Evolutionary conservation across 306 rosid genomes (phyloP).

Genomic region (Ormosia semicastrata): DNA sequence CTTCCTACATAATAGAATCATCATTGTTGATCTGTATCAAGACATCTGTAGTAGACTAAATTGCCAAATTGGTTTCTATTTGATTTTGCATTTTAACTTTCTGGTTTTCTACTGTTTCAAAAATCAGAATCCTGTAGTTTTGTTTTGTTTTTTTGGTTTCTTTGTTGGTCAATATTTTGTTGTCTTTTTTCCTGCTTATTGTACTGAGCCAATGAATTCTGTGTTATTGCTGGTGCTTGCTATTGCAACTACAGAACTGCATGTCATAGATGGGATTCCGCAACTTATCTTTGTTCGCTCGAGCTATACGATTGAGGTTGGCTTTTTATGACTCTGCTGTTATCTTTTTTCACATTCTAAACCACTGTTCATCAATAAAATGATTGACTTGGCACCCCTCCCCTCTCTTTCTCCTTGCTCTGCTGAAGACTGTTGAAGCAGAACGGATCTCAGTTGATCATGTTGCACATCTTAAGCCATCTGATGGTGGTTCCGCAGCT

Average conservation of each 20-base stretch:
- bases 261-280: conserved; percentile 91
- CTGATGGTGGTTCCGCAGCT: conserved; percentile 99
- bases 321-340: conserved; percentile 25
- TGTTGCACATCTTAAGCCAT: conserved; percentile 97
- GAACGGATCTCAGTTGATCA: conserved; percentile 97
- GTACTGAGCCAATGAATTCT: conserved; percentile 25
- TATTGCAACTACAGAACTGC: conserved; percentile 67
- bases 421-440: conserved; percentile 89
- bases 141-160: background rate
- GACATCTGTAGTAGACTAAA: background rate
- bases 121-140: background rate
- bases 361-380: background rate
- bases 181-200: conserved; percentile 12
- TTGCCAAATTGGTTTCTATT: background rate
- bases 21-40: background rate
- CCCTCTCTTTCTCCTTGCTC: background rate
- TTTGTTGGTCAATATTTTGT: conserved; percentile 2
- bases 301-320: conserved; percentile 93
- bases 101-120: background rate
- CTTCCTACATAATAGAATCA: background rate
- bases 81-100: background rate
- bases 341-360: conserved; percentile 12
- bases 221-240: conserved; percentile 29
- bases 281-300: conserved; percentile 90
- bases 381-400: conserved; percentile 8